Conservation (phyloP, 331 rosid genomes). For the Quercus tomentella region DNA sequence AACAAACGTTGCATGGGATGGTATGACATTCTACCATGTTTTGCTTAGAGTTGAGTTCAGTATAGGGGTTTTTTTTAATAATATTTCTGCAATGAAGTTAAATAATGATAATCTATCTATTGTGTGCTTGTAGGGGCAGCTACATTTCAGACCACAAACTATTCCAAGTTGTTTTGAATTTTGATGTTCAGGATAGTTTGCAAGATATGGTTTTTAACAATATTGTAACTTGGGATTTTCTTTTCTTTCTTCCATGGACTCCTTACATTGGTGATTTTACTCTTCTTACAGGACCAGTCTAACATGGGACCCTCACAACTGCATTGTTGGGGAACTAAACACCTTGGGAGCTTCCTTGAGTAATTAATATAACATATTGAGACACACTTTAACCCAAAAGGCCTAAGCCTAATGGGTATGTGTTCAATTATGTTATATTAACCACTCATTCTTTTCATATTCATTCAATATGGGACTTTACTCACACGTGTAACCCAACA, state of each 20-base stretch:
- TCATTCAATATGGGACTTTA: no score
- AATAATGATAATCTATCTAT: not conserved
- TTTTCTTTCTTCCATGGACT: not conserved
- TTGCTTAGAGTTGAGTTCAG: not conserved
- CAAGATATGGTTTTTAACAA: slow-evolving; percentile 24
- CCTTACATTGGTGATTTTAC: not conserved
- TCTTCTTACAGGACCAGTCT: slow-evolving; percentile 35
- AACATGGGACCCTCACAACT: slow-evolving; percentile 16
- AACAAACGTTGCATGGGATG: slow-evolving; percentile 39
- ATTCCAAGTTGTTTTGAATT: slow-evolving; percentile 22
- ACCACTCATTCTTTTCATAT: no score
- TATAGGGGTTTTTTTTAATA: not conserved
- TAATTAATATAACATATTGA: no score
- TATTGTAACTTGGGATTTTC: not conserved
- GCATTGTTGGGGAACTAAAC: no score
- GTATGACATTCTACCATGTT: slow-evolving; percentile 20
- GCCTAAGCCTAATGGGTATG: no score
- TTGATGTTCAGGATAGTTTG: slow-evolving; percentile 26
- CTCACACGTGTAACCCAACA: no score
- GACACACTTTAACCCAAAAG: no score
- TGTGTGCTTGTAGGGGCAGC: slow-evolving; percentile 30
- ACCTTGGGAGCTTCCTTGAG: no score
- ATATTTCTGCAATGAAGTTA: not conserved
- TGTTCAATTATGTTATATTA: no score
- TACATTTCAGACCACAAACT: slow-evolving; percentile 34